phyloP scores from a whole-genome alignment of 176 grass and related monocot species.

The Avena atlantica region DNA sequence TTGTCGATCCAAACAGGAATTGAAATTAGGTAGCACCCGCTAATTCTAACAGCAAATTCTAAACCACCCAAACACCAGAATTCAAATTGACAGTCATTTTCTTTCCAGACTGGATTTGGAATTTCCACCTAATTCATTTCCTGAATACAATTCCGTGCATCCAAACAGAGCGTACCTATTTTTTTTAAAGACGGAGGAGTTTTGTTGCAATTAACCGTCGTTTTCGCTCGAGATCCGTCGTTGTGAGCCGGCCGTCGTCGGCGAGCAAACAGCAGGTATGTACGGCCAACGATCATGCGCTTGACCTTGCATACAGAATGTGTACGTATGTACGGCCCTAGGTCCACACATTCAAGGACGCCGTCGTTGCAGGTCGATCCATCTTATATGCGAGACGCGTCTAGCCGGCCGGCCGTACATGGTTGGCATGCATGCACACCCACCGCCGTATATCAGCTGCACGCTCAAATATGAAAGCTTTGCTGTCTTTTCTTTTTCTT shows the following conservation, averaged over 20 bases:
- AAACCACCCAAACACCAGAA: too few species aligned
- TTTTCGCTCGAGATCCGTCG: not conserved
- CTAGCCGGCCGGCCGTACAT: not conserved
- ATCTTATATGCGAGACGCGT: not conserved
- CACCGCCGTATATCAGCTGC: not conserved
- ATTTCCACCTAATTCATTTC: too few species aligned
- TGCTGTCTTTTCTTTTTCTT: too few species aligned
- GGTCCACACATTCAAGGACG: not conserved
- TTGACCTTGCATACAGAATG: not conserved
- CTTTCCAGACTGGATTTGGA: too few species aligned
- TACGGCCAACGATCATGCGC: not conserved
- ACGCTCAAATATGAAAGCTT: too few species aligned
- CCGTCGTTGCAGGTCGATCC: not conserved
- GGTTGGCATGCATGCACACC: not conserved
- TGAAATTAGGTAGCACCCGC: too few species aligned
- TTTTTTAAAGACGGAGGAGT: too few species aligned
- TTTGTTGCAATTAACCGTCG: not conserved
- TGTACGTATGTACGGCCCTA: not conserved
- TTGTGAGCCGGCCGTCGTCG: not conserved
- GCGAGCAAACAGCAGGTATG: not conserved
- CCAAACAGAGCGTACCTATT: too few species aligned
- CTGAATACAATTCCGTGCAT: too few species aligned
- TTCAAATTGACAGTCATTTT: too few species aligned
- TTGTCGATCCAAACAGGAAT: too few species aligned
- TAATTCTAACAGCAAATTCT: too few species aligned